These are phyloP conservation scores for Picochlorum sp. DNA, from an alignment of 139 green algal species.

Conservation along the genomic window DNA sequence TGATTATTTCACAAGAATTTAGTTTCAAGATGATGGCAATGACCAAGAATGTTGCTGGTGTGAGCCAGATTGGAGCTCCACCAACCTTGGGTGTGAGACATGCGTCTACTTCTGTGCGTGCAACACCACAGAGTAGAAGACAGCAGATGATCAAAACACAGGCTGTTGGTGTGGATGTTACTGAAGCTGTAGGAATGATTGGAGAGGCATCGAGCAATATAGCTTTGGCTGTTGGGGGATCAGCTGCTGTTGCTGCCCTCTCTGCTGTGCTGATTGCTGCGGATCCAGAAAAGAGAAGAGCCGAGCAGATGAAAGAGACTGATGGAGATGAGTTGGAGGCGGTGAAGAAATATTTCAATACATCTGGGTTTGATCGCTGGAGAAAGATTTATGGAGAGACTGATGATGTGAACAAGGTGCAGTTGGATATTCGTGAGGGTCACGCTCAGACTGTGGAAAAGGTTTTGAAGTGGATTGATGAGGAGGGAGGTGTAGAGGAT, in stretches of 20 bases:
- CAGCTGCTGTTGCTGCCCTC: constrained; percentile 59
- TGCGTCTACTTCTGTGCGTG: too few species aligned
- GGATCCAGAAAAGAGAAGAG: constrained; percentile 68
- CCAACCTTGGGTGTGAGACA: too few species aligned
- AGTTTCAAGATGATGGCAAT: too few species aligned
- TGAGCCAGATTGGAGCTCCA: too few species aligned
- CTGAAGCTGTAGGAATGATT: constrained; percentile 7
- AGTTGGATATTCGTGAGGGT: constrained; percentile 90
- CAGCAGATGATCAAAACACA: too few species aligned
- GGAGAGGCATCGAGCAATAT: constrained; percentile 9
- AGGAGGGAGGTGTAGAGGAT: constrained; percentile 69
- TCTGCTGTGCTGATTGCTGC: constrained; percentile 58
- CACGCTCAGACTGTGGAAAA: constrained; percentile 98
- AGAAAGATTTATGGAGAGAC: constrained; percentile 98
- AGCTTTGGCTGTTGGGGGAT: constrained; percentile 49
- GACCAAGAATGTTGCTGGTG: too few species aligned
- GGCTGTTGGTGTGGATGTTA: constrained; percentile 7
- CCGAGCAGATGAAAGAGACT: constrained; percentile 59
- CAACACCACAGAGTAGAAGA: too few species aligned
- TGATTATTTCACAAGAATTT: too few species aligned
- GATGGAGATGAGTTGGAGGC: constrained; percentile 86
- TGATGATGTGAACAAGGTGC: constrained; percentile 98
- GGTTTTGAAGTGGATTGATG: constrained; percentile 78
- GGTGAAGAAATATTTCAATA: constrained; percentile 98
- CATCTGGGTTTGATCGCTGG: constrained; percentile 87